Base-by-base conservation (phyloP, 345 rosid genomes). In the Salix dunnii region DNA sequence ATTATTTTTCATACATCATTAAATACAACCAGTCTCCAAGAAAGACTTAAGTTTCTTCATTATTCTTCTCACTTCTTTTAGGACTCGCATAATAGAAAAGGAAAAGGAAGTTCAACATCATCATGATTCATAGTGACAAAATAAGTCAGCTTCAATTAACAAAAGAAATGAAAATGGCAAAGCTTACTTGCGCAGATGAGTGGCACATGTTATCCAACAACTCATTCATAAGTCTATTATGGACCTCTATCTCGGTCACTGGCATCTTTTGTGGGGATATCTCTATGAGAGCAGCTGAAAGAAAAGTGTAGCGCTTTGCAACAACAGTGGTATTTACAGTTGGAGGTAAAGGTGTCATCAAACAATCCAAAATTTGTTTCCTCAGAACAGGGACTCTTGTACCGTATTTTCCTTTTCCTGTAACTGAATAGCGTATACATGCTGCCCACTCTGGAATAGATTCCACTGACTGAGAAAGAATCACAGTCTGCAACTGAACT, bases 381-480 rank as follows among this genome's bases (percentile, higher is more conserved):
- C 99, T 90, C 82, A 96, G 75, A 82, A 88, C 77, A 75, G 99
- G 98, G 84, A 85, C 86, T 82, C 82, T 84, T 21, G 92, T 88
- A 77, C 99, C 99, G 79, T 85, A 80, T 84, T 93, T 96, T 73
- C 99, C 98, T 85, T 96, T 96, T 79, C 99, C 99, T 2, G 98
- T 96, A 80, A 93, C 99, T 69, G 99, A 96, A 84, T 96, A 96
- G 74, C 99, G 97, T 86, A 96, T 86, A 76, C 99, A 96, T 76
- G 97, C 89, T 77, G 96, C 94, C 99, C 99, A 96, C 84, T 96
- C 98, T 43, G 98, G 98, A 73, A 88, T 88, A 68, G 99, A 96
- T 85, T 93, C 99, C 64, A 96, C 93, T 11, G 98, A 90, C 69
- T 90, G 97, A 33, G 96, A 85, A 76, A 90, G 96, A 82, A 92